Base-by-base conservation (phyloP, 495 filamentous ascomycete species). In the Neurospora sp. region DNA sequence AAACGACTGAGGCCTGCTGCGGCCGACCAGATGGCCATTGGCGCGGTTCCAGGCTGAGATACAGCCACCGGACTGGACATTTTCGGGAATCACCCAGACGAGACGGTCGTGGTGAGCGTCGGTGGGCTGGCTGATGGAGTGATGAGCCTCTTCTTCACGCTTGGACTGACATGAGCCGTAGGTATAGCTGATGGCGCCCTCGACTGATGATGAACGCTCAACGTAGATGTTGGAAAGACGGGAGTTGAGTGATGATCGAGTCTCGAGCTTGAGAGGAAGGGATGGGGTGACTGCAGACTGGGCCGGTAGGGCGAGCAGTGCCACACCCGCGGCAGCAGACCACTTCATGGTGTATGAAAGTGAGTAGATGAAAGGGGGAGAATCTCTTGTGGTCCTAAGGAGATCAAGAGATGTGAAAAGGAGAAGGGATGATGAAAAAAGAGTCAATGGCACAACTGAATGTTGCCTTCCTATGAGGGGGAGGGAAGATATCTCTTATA, bases 11-110 rank as follows among this genome's bases (percentile, higher is more conserved):
- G 80, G 78, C 73, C 81, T 76, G 66, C 86, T 87, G 44, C 83
- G 79, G 39, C 85, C 84, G 8, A 89, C 74, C 0, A 87, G 76
- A 2, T 39, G 39, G 9, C 78, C 79, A 11, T 72, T 78, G 38
- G 75, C 73, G 5, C 76, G 75, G 74, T 81, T 77, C 85, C 84
- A 90, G 7, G 88, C 88, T 39, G 86, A 84, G 69, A 90, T 79
- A 76, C 88, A 90, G 12, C 87, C 87, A 35, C 75, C 77, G 16
- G 79, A 75, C 38, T 74, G 73, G 4, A 81, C 79, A 71, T 84
- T 77, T n/a, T 83, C 81, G 0, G 88, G 88, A 9, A 88, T 76
- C 44, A 87, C 71, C 88, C 88, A 90, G 20, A 90, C 85, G 11
- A 89, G 75, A 40, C 84, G 79, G 76, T 46, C 83, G 74, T 11